A percentile compares a stretch with the other conserved stretches of the same genome.
phyloP scores from a whole-genome alignment of 2,329 filamentous ascomycete species.

The Nigrograna mackinnonii region DNA sequence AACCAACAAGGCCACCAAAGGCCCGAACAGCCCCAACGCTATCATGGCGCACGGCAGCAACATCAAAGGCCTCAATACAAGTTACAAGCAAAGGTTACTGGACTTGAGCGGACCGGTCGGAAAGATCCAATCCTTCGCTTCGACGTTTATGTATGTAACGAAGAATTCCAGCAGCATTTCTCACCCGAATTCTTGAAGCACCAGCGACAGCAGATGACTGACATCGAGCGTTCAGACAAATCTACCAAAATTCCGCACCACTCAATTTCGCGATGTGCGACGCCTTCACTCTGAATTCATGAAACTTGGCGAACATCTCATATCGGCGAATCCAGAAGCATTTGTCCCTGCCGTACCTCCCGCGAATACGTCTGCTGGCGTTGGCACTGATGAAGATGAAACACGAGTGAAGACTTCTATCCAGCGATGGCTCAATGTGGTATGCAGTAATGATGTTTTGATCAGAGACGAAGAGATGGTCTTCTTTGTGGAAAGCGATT shows the following conservation, averaged over 20 bases:
- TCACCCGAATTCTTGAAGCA: neutral
- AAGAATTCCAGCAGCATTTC: no score
- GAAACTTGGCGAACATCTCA: constrained; percentile 93
- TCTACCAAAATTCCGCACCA: constrained; percentile 96
- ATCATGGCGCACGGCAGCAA: constrained; percentile 43
- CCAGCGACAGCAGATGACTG: constrained; percentile 9
- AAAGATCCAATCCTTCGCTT: constrained; percentile 96
- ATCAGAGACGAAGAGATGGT: constrained; percentile 97
- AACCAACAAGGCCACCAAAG: constrained; percentile 45
- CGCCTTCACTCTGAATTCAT: constrained; percentile 94
- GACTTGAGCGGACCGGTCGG: constrained; percentile 87
- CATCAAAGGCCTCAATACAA: constrained; percentile 70
- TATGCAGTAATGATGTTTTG: constrained; percentile 88
- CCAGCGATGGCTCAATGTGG: constrained; percentile 93
- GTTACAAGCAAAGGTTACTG: constrained; percentile 93
- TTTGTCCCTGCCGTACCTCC: constrained; percentile 93
- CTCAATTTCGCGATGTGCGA: constrained; percentile 96
- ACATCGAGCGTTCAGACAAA: constrained; percentile 73
- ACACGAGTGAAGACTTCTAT: constrained; percentile 82
- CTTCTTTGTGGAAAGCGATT: constrained; percentile 98
- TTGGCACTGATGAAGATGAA: constrained; percentile 96
- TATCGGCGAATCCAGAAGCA: constrained; percentile 96
- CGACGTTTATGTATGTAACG: constrained; percentile 82
- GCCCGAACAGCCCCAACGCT: constrained; percentile 49
- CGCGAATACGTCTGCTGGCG: constrained; percentile 90